These are phyloP conservation scores for Blastobotrys serpentis DNA, from an alignment of 1,139 yeast species.

Conservation along the genomic window DNA sequence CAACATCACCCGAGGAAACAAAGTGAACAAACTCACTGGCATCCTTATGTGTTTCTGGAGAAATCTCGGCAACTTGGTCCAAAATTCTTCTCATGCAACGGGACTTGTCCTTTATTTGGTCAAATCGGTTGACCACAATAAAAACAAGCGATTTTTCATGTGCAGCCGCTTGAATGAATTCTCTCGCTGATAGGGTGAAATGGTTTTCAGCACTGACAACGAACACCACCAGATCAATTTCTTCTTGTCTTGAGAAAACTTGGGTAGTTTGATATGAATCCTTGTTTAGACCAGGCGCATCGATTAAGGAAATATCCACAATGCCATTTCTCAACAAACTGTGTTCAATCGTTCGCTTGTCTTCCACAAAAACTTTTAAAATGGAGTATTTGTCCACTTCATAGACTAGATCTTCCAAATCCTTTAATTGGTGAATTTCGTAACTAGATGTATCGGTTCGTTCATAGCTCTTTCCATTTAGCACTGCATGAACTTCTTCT, in stretches of 20 bases:
- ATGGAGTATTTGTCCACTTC: conserved; percentile 70
- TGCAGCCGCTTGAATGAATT: conserved; percentile 87
- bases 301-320: conserved; percentile 87
- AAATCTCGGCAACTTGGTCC: conserved; percentile 81
- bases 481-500: conserved; percentile 95
- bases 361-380: conserved; percentile 79
- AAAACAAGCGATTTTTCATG: conserved; percentile 89
- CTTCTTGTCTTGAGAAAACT: conserved; percentile 94
- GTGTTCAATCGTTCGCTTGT: conserved; percentile 62
- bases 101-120: conserved; percentile 73
- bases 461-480: conserved; percentile 57
- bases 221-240: conserved; percentile 92
- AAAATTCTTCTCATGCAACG: conserved; percentile 74
- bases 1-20: conserved; percentile 60
- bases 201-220: conserved; percentile 97
- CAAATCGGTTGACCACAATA: conserved; percentile 91
- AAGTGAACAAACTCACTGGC: conserved; percentile 92
- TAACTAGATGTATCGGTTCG: conserved; percentile 65
- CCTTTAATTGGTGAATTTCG: conserved; percentile 51
- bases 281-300: conserved; percentile 95
- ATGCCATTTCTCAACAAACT: conserved; percentile 85
- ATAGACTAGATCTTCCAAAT: conserved; percentile 68
- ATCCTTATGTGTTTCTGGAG: conserved; percentile 89
- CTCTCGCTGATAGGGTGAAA: conserved; percentile 90
- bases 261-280: conserved; percentile 95